Conservation (phyloP, 768 basidiomycete genomes). For the Suillus placidus region DNA sequence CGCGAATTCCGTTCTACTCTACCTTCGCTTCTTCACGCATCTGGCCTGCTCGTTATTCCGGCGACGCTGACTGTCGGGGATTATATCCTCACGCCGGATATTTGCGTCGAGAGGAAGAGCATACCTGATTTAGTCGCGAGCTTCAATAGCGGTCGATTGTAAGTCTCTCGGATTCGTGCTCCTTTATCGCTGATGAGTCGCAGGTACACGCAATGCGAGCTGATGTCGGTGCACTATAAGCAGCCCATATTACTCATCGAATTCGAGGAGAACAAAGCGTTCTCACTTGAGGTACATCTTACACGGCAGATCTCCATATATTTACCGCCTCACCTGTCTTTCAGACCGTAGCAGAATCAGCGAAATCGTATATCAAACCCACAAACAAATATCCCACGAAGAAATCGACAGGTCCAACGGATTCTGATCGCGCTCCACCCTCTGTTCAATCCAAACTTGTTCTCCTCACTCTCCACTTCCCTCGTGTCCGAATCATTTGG, state of each 20-base stretch:
- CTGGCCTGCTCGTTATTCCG: conserved; percentile 79
- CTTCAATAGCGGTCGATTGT: conserved; percentile 94
- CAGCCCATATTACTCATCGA: conserved; percentile 92
- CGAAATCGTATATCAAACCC: conserved; percentile 69
- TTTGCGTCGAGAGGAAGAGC: conserved; percentile 96
- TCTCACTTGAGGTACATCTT: conserved; percentile 76
- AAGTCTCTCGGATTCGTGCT: conserved; percentile 37
- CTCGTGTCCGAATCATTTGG: conserved; percentile 94
- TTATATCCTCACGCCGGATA: conserved; percentile 93
- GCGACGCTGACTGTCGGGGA: conserved; percentile 94
- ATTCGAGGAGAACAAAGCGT: conserved; percentile 96
- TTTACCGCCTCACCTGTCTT: background rate
- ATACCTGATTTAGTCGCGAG: conserved; percentile 89
- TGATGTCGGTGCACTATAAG: conserved; percentile 97
- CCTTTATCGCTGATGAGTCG: background rate
- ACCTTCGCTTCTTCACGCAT: conserved; percentile 86
- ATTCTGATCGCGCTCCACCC: conserved; percentile 42
- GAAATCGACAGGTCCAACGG: conserved; percentile 32
- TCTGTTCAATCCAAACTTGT: conserved; percentile 91
- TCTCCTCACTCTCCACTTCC: conserved; percentile 86
- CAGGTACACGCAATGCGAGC: conserved; percentile 96
- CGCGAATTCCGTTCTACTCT: conserved; percentile 94
- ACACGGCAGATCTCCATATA: background rate
- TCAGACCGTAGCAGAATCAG: conserved; percentile 60
- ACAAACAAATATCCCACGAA: conserved; percentile 59